These are phyloP conservation scores for Trichoderma koningiopsis DNA, from an alignment of 2,329 filamentous ascomycete species.

Conservation along the genomic window DNA sequence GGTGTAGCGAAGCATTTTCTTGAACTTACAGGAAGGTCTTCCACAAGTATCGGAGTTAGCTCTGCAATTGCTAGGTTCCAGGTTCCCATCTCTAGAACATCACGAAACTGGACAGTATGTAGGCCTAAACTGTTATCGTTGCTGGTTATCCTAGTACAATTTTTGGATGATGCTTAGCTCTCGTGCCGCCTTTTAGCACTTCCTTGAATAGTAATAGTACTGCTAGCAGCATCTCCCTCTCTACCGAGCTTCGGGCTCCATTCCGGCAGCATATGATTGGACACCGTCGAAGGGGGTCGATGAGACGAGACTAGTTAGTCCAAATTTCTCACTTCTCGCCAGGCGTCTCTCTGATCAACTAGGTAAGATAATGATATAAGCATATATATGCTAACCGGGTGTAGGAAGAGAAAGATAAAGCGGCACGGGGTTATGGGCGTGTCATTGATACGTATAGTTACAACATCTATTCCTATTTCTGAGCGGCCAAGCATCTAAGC, in stretches of 20 bases:
- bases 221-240: background rate
- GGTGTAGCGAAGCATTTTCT: background rate
- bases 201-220: background rate
- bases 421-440: background rate
- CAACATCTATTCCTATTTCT: background rate
- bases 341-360: background rate
- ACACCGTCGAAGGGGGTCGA: conserved; percentile 14
- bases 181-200: background rate
- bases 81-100: background rate
- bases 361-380: background rate
- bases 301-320: background rate
- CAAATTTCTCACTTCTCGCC: conserved; percentile 12
- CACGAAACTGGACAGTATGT: too few relatives aligned
- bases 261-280: conserved; percentile 16
- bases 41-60: conserved; percentile 9
- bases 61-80: background rate
- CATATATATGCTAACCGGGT: background rate
- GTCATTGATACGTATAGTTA: background rate
- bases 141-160: background rate
- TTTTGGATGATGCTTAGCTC: background rate
- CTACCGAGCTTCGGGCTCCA: conserved; percentile 16
- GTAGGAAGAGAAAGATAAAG: background rate
- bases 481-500: background rate
- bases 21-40: conserved; percentile 2
- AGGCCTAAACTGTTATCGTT: background rate